A percentile compares a stretch with the other conserved stretches of the same genome.
These are phyloP conservation scores for Exsudoporus frostii DNA, from an alignment of 768 basidiomycete species.

Conservation along the genomic window DNA sequence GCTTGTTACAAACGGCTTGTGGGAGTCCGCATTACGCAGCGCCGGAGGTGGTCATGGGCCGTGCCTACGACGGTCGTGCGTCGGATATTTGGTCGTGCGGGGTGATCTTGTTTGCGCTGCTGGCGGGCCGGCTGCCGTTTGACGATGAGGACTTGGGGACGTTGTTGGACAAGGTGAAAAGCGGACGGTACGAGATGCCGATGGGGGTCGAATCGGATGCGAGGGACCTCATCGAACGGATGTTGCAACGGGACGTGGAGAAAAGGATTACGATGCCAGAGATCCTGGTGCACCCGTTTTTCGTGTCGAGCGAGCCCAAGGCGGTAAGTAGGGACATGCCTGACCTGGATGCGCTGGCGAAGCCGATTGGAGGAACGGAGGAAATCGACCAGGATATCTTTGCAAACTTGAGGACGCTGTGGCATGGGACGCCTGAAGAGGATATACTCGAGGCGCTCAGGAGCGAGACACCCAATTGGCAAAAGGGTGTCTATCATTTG, in stretches of 20 bases:
- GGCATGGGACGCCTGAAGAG: conserved; percentile 75
- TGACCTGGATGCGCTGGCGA: conserved; percentile 62
- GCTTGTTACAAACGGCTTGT: conserved; percentile 77
- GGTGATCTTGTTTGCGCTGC: conserved; percentile 86
- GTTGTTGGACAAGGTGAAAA: conserved; percentile 78
- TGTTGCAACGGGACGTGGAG: conserved; percentile 74
- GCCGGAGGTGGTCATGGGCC: conserved; percentile 84
- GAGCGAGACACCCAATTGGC: conserved; percentile 76
- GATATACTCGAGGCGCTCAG: conserved; percentile 68
- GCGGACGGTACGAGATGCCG: conserved; percentile 74
- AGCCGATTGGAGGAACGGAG: conserved; percentile 56
- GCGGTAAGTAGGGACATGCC: conserved; percentile 45
- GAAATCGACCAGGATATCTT: conserved; percentile 89
- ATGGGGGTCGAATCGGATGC: conserved; percentile 63
- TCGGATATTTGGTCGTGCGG: conserved; percentile 98
- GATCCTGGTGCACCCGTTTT: conserved; percentile 80
- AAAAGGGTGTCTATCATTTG: conserved; percentile 93
- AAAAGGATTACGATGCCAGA: conserved; percentile 81
- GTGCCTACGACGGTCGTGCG: conserved; percentile 79
- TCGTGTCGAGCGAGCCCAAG: conserved; percentile 51
- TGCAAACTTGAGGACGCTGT: conserved; percentile 86
- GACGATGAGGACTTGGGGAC: conserved; percentile 80
- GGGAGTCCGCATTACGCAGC: conserved; percentile 95
- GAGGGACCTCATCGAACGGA: conserved; percentile 71
- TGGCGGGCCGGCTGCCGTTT: conserved; percentile 86